phyloP scores from a whole-genome alignment of 331 rosid species.

The Saraca asoca region DNA sequence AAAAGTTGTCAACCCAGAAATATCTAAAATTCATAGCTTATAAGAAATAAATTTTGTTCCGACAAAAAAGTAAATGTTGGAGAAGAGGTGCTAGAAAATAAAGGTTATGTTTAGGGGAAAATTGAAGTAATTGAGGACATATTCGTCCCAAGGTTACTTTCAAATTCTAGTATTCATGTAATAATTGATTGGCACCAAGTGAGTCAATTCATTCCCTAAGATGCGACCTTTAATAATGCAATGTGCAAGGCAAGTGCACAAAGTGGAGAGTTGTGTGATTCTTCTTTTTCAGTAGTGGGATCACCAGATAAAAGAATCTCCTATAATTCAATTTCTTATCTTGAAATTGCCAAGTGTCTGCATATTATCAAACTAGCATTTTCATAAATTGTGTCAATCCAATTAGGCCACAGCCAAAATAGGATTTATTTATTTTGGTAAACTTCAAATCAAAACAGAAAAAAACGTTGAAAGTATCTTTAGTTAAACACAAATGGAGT shows the following conservation, averaged over 20 bases:
- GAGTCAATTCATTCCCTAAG: slow-evolving; percentile 6
- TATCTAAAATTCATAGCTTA: too few relatives aligned
- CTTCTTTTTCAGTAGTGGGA: slow-evolving; percentile 14
- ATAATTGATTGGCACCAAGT: slow-evolving; percentile 17
- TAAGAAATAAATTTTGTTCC: too few relatives aligned
- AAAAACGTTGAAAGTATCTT: slow-evolving; percentile 17
- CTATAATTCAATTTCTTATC: too few relatives aligned
- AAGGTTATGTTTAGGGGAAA: too few relatives aligned
- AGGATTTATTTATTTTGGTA: not conserved
- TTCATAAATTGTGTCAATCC: not conserved
- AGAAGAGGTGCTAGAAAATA: too few relatives aligned
- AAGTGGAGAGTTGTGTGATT: slow-evolving; percentile 27
- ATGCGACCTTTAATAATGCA: not conserved
- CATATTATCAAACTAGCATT: not conserved
- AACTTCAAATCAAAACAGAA: not conserved
- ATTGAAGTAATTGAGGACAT: too few relatives aligned
- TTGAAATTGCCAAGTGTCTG: slow-evolving; percentile 11
- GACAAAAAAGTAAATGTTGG: too few relatives aligned
- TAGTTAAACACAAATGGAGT: not conserved
- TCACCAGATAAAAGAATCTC: slow-evolving; percentile 9
- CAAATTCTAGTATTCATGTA: too few relatives aligned
- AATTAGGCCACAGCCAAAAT: slow-evolving; percentile 13
- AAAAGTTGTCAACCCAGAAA: too few relatives aligned
- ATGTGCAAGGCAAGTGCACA: not conserved
- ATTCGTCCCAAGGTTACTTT: too few relatives aligned